These are phyloP conservation scores for Fusarium tricinctum DNA, from an alignment of 2,329 filamentous ascomycete species.

Conservation along the genomic window DNA sequence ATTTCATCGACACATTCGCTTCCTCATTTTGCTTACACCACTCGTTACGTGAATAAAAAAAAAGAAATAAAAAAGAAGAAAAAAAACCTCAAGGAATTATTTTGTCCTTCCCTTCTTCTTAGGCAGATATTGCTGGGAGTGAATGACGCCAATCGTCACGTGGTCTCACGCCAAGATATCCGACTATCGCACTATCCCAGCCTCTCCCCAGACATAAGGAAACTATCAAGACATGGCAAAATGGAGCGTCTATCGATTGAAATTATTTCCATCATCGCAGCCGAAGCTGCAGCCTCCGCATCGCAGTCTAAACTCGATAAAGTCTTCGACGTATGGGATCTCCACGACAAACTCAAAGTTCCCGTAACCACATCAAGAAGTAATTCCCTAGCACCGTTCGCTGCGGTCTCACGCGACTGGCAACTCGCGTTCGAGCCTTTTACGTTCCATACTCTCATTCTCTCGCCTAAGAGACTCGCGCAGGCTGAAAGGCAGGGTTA, in stretches of 20 bases:
- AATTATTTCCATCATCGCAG: conserved; percentile 14
- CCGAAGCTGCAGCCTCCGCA: background rate
- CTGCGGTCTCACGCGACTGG: conserved; percentile 16
- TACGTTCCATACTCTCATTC: conserved; percentile 8
- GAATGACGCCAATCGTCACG: conserved; percentile 8
- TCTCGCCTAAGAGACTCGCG: conserved; percentile 6
- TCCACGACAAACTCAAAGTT: conserved; percentile 8
- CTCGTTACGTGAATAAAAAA: no score
- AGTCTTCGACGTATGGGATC: conserved; percentile 16
- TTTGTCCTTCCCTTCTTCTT: no score
- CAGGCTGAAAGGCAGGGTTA: conserved; percentile 15
- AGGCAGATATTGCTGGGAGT: background rate
- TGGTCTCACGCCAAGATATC: conserved; percentile 1
- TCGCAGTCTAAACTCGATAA: background rate
- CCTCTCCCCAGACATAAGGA: background rate
- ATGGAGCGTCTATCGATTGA: conserved; percentile 16
- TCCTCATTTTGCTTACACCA: no score
- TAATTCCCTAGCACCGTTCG: conserved; percentile 10
- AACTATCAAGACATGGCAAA: background rate
- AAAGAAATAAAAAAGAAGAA: no score
- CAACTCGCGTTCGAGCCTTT: conserved; percentile 22
- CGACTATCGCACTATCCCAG: background rate
- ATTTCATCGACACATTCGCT: no score
- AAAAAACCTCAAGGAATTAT: no score
- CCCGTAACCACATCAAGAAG: background rate